Evolutionary conservation across 2,329 filamentous ascomycete genomes (phyloP).

Genomic region (Juglanconis juglandina): DNA sequence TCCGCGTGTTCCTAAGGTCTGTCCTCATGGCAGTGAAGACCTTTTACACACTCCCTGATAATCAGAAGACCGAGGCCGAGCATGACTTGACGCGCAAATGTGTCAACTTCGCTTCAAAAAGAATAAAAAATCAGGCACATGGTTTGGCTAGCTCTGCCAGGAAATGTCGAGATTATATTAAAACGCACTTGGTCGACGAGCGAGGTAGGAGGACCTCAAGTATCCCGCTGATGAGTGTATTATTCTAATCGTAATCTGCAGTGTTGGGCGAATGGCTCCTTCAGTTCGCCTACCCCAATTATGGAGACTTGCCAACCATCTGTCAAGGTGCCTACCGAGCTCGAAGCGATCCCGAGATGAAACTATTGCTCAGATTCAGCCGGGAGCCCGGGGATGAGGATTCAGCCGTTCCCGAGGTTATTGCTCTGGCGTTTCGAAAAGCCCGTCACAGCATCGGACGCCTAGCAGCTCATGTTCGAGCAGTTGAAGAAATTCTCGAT

Average conservation of each 20-base stretch:
- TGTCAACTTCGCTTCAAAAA: slow-evolving; percentile 3
- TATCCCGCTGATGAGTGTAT: no score
- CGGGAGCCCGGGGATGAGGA: slow-evolving; percentile 4
- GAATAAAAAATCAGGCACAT: background rate
- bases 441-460: slow-evolving; percentile 42
- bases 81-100: slow-evolving; percentile 22
- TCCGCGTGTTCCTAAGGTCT: slow-evolving; percentile 28
- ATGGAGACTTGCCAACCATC: background rate
- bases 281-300: background rate
- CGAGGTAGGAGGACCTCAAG: background rate
- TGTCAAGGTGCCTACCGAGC: slow-evolving; percentile 10
- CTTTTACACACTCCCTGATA: background rate
- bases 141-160: background rate
- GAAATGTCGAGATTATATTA: background rate
- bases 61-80: background rate
- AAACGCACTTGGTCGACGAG: background rate
- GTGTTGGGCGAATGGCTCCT: slow-evolving; percentile 12
- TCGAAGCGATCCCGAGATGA: slow-evolving; percentile 19
- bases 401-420: background rate
- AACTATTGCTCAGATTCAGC: background rate
- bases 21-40: slow-evolving; percentile 22
- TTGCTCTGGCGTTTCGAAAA: slow-evolving; percentile 22
- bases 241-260: background rate
- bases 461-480: slow-evolving; percentile 40
- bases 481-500: slow-evolving; percentile 34